Base-by-base conservation (phyloP, 768 basidiomycete genomes). In the Clathrus columnatus region DNA sequence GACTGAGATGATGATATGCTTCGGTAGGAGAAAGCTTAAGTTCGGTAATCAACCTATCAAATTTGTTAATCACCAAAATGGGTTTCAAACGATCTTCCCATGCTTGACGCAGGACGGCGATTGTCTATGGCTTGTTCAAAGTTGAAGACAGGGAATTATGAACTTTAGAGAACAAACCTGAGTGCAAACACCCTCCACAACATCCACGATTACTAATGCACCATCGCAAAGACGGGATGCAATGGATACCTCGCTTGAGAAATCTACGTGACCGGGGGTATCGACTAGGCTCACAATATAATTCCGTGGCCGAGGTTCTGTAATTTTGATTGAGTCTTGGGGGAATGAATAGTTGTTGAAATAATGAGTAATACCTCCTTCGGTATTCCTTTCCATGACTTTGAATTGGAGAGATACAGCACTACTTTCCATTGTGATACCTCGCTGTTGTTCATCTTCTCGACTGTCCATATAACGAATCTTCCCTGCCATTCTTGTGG, bases 381-480 rank as follows among this genome's bases (percentile, higher is more conserved):
- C 69, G 21, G 63, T 61, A 32, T 65, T 68, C 50, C 72, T 74
- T 32, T 83, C 83, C 70, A 82, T 76, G 54, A 91, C 88, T 59
- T 88, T 85, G 64, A 96, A 99, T 59, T 82, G 80, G 52, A 97
- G 73, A 4, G 89, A 92, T 5, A 98, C 87, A 0, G 96, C 94
- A 67, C 90, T 93, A 60, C 90, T 91, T 70, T 99, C 94, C 96
- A 99, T 98, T 0, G 96, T 98, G 58, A 99, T 99, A 2, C 96
- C 96, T 49, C 96, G 75, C 70, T 98, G 86, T 63, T 97, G 94
- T 65, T 99, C 96, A 63, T 98, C 96, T 66, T 97, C 93, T 61
- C 96, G 77, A 57, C 87, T 91, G 66, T 99, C 96, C 51, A 98
- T 74, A 67, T 95, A 99, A 52, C 96, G 77, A 69, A 98, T 84